Base-by-base conservation (phyloP, 2,329 filamentous ascomycete species). In the Beauveria bassiana region DNA sequence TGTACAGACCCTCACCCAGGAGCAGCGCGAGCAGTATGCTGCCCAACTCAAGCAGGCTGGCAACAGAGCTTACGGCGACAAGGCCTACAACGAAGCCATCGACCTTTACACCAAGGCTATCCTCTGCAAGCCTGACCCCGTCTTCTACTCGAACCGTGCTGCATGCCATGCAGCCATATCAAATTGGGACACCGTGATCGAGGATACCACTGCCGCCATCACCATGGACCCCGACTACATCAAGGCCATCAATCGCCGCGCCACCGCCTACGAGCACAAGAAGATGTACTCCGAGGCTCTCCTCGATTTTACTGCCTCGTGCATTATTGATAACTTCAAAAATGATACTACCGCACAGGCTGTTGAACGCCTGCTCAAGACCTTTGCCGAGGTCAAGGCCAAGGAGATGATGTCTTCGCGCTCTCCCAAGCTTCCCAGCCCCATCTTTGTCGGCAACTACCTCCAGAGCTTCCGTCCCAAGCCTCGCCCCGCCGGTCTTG, bases 121-220 rank as follows among this genome's bases (percentile, higher is more conserved):
- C 69, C 80, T 98, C 57, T 98, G 95, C 88, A 96, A 95, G 79
- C 89, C 93, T 62, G 95, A 99, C 71, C 92, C 95, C 38, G 93
- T 99, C 74, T 99, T 95, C 82, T 99, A 96, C 83, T 98, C 95
- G 66, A 99, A 99, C 83, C 89, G 95, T 69, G 95, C 95, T 62
- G 95, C 95, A 60, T 99, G 95, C 83, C 96, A 92, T 80, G 98
- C 96, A 74, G 92, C 95, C 67, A 86, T 95, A 72, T 87, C 86
- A 66, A 84, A 96, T 70, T 99, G 93, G 92, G 89, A 96, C 55
- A 93, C 95, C 80, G 95, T 98, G 62, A 89, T 99, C 65, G 93
- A 96, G 70, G 95, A 99, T 73, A 98, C 95, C 61, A 97, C 91
- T 38, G 93, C 95, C 59, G 95, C 95, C 66, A 88, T 99, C 77